These are phyloP conservation scores for Pseudozyma pruni DNA, from an alignment of 1,284 basidiomycete genomes.

Conservation along the genomic window DNA sequence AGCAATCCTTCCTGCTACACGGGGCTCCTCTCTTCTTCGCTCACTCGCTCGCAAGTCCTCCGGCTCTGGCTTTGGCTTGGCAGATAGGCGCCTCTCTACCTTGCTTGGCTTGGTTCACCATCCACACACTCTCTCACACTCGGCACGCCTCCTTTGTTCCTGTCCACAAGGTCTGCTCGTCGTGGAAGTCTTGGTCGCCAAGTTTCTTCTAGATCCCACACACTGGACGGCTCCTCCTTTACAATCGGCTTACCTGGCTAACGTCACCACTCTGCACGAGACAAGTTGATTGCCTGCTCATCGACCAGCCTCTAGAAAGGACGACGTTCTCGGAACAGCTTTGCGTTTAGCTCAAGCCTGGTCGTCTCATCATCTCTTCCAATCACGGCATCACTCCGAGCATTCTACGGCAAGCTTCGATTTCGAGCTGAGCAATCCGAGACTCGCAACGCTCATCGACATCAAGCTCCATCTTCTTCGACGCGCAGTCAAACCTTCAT, in stretches of 20 bases:
- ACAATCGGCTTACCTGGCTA: neutral
- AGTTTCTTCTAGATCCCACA: neutral
- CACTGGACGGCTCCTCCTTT: neutral
- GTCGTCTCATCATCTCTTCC: neutral
- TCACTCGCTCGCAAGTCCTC: neutral
- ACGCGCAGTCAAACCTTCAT: no score
- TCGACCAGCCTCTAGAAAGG: no score
- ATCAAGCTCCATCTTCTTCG: no score
- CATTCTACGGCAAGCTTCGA: neutral
- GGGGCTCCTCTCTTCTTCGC: neutral
- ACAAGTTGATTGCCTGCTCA: no score
- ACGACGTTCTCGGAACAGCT: no score
- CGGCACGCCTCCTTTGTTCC: no score
- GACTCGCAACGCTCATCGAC: no score
- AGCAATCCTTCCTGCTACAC: neutral
- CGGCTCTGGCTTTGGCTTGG: no score
- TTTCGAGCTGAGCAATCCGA: no score
- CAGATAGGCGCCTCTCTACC: no score
- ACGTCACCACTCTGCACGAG: neutral
- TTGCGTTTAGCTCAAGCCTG: neutral
- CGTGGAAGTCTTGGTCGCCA: neutral
- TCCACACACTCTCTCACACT: neutral
- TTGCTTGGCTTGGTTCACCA: conserved; percentile 2
- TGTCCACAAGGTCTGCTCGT: no score
- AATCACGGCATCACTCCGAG: conserved; percentile 1